phyloP scores from a whole-genome alignment of 2,329 filamentous ascomycete species.

The Calonectria hongkongensis region DNA sequence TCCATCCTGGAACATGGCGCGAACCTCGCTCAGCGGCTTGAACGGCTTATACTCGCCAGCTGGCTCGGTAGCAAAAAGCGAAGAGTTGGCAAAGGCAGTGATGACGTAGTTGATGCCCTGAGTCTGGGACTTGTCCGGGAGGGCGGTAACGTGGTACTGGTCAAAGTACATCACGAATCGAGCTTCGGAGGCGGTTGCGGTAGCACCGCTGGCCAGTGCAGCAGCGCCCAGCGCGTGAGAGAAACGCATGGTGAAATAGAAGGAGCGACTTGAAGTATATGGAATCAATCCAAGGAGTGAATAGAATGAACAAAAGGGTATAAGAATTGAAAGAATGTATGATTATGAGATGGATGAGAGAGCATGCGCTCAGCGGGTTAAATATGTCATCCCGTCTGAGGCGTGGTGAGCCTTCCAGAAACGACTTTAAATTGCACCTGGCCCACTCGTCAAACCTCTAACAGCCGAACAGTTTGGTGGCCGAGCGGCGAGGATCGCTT shows the following conservation, averaged over 20 bases:
- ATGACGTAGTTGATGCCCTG: slow-evolving; percentile 72
- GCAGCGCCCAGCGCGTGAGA: slow-evolving; percentile 41
- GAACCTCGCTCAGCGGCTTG: slow-evolving; percentile 69
- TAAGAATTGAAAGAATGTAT: neutral
- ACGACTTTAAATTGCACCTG: slow-evolving; percentile 12
- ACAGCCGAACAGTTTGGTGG: slow-evolving; percentile 6
- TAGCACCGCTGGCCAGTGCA: slow-evolving; percentile 30
- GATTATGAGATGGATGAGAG: neutral
- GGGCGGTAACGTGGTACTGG: slow-evolving; percentile 63
- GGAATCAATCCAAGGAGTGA: slow-evolving; percentile 2
- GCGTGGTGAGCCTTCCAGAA: slow-evolving; percentile 4
- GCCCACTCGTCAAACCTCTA: slow-evolving; percentile 5
- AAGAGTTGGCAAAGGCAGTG: slow-evolving; percentile 72
- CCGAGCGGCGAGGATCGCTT: slow-evolving; percentile 4
- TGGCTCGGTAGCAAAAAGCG: slow-evolving; percentile 66
- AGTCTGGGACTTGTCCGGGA: slow-evolving; percentile 62
- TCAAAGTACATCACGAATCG: slow-evolving; percentile 67
- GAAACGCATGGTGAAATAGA: slow-evolving; percentile 33
- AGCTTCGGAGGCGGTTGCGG: slow-evolving; percentile 42
- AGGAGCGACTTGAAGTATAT: slow-evolving; percentile 26
- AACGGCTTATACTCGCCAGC: slow-evolving; percentile 70
- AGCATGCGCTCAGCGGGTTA: neutral
- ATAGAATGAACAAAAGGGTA: neutral
- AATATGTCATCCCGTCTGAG: neutral
- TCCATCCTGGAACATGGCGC: slow-evolving; percentile 70